phyloP scores from a whole-genome alignment of 2,329 filamentous ascomycete genomes.

The Neopestalotiopsis clavispora region DNA sequence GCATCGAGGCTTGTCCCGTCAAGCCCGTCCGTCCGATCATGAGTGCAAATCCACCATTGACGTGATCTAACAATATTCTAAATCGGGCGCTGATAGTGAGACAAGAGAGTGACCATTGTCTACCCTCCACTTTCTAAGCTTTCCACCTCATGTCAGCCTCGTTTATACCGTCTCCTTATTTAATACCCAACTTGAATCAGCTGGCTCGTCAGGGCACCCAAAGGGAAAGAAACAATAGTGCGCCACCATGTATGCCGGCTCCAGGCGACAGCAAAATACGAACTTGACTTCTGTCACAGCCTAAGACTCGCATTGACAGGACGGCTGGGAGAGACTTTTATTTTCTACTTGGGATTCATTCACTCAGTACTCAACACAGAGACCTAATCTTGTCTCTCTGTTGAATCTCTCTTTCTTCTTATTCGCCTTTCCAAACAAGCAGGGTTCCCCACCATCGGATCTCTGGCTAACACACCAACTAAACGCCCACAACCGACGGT shows the following conservation, averaged over 20 bases:
- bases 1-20: not conserved
- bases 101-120: constrained; percentile 8
- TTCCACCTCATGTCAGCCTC: constrained; percentile 12
- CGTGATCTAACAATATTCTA: not conserved
- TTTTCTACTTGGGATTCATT: not conserved
- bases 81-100: constrained; percentile 8
- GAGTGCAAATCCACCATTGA: not conserved
- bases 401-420: not conserved
- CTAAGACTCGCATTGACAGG: constrained; percentile 9
- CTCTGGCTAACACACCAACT: not conserved
- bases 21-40: not conserved
- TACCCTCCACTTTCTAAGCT: not conserved
- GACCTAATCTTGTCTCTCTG: not conserved
- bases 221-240: not conserved
- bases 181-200: constrained; percentile 1
- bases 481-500: not conserved
- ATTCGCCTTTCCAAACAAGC: not conserved
- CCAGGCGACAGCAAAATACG: constrained; percentile 16
- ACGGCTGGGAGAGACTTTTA: too few relatives aligned
- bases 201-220: not conserved
- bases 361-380: not conserved
- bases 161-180: constrained; percentile 9
- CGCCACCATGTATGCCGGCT: constrained; percentile 12
- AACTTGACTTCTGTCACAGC: constrained; percentile 1
- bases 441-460: not conserved